Conservation (phyloP, 2,329 filamentous ascomycete genomes). For the Sordariomycetes sp. region DNA sequence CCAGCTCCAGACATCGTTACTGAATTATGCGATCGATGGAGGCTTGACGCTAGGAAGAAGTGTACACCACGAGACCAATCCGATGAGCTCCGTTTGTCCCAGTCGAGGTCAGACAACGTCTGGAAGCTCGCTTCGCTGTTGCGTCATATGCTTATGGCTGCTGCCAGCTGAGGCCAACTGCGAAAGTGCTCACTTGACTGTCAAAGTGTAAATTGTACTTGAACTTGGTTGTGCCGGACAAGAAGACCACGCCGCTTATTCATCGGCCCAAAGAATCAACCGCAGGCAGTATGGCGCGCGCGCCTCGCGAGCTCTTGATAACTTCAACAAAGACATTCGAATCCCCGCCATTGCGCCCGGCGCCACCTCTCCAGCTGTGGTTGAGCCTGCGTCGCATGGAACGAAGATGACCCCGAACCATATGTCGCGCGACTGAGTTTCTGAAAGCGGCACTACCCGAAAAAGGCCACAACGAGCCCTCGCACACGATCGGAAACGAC, state of each 20-base stretch:
- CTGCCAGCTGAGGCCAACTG: neutral
- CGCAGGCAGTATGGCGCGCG: neutral
- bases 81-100: neutral
- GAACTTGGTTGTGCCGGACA: no score
- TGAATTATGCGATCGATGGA: neutral
- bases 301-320: neutral
- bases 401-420: neutral
- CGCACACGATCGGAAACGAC: neutral
- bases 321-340: neutral
- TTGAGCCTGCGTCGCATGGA: neutral
- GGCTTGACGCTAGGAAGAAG: neutral
- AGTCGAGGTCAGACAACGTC: neutral
- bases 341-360: neutral
- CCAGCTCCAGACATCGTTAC: slow-evolving; percentile 26
- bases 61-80: neutral
- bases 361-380: neutral
- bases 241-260: no score
- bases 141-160: neutral
- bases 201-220: no score
- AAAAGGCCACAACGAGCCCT: neutral
- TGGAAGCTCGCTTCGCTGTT: neutral
- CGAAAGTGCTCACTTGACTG: neutral
- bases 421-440: neutral
- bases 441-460: neutral
- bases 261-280: neutral